Percentiles rank a stretch among this genome's conserved stretches.
These are phyloP conservation scores for Phytophthora brassicae DNA, from an alignment of 352 stramenopile species.

Conservation along the genomic window DNA sequence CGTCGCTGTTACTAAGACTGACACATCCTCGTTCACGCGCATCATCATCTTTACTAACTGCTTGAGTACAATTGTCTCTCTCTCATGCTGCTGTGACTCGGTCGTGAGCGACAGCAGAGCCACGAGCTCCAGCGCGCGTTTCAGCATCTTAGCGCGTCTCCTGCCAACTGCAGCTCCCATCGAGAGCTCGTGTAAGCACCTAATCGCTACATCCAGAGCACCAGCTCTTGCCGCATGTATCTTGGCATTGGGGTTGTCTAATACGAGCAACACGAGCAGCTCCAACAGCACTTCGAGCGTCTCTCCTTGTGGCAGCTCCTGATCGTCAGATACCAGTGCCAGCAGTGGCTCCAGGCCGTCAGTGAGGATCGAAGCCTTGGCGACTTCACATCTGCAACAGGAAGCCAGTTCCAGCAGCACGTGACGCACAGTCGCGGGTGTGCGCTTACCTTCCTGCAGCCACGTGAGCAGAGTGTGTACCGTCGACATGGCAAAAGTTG, in stretches of 20 bases:
- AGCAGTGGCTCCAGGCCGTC: constrained; percentile 39
- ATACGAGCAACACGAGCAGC: constrained; percentile 38
- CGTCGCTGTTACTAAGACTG: constrained; percentile 37
- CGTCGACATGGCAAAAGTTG: constrained; percentile 42
- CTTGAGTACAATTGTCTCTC: constrained; percentile 27
- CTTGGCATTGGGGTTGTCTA: constrained; percentile 27
- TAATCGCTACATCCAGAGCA: constrained; percentile 33
- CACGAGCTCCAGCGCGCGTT: constrained; percentile 45
- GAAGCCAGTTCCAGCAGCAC: constrained; percentile 41
- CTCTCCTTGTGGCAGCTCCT: constrained; percentile 11
- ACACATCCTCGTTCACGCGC: constrained; percentile 33
- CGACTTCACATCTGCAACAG: constrained; percentile 40
- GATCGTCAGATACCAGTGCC: constrained; percentile 16
- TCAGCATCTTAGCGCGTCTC: constrained; percentile 42
- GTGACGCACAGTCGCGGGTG: constrained; percentile 16
- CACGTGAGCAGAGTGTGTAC: constrained; percentile 43
- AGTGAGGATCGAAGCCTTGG: constrained; percentile 33
- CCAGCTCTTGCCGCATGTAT: constrained; percentile 18
- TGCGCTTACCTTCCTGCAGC: constrained; percentile 38
- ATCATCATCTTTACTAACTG: constrained; percentile 31
- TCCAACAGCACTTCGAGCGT: constrained; percentile 46
- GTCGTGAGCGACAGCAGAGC: constrained; percentile 27
- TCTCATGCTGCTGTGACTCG: constrained; percentile 19
- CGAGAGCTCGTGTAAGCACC: constrained; percentile 22
- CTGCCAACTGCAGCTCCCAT: constrained; percentile 22